A percentile compares a stretch with the other conserved stretches of the same genome.
Evolutionary conservation across 345 rosid genomes (phyloP).

Genomic region (Moringa oleifera): DNA sequence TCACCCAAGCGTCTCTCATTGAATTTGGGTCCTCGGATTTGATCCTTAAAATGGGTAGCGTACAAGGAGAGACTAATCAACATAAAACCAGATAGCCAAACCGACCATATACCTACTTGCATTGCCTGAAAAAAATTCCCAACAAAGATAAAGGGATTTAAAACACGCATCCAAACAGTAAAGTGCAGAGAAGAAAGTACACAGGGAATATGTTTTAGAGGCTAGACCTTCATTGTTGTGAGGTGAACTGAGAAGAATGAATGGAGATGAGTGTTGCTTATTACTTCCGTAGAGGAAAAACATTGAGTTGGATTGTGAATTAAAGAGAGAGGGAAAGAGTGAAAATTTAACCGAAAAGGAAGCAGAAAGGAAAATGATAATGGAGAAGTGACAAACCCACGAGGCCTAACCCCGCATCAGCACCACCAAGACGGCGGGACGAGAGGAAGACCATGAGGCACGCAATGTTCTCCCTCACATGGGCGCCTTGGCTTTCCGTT

Average conservation of each 20-base stretch:
- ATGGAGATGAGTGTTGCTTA: background rate
- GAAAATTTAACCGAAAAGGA: conserved; percentile 46
- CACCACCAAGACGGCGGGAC: conserved; percentile 25
- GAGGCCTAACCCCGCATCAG: background rate
- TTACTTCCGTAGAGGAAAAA: background rate
- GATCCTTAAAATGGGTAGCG: conserved; percentile 42
- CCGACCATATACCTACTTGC: conserved; percentile 49
- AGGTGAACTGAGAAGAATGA: background rate
- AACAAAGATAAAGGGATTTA: background rate
- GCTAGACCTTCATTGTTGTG: conserved; percentile 35
- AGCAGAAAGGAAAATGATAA: conserved; percentile 11
- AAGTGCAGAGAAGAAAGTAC: background rate
- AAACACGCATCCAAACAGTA: background rate
- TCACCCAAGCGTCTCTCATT: conserved; percentile 2
- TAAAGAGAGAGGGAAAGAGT: conserved; percentile 1
- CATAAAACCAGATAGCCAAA: conserved; percentile 73
- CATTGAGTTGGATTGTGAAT: background rate
- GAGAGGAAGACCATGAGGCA: conserved; percentile 12
- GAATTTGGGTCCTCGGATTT: conserved; percentile 12
- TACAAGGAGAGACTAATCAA: conserved; percentile 66
- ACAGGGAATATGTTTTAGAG: background rate
- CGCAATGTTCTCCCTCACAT: conserved; percentile 15
- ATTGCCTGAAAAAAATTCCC: conserved; percentile 31
- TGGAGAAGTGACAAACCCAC: conserved; percentile 24
- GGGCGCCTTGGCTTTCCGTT: conserved; percentile 13